phyloP scores from a whole-genome alignment of 2,329 filamentous ascomycete species.

The Paecilomyces niveus region DNA sequence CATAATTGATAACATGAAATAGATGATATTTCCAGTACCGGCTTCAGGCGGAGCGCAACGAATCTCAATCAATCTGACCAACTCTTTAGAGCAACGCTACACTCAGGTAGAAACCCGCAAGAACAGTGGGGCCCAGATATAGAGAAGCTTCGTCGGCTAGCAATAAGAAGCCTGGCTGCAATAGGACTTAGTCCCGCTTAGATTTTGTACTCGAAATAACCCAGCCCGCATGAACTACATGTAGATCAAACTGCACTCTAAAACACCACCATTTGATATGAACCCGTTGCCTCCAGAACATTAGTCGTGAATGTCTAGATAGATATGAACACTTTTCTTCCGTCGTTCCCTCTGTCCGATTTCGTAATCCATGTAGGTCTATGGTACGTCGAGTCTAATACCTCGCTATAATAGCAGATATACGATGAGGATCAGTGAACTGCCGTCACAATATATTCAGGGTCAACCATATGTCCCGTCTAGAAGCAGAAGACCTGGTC shows the following conservation, averaged over 20 bases:
- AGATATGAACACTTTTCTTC: neutral
- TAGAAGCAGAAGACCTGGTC: slow-evolving; percentile 98
- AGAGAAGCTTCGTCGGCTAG: no score
- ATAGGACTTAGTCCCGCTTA: no score
- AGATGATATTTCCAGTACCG: no score
- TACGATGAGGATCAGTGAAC: neutral
- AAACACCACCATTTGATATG: neutral
- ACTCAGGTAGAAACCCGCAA: no score
- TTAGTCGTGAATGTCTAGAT: neutral
- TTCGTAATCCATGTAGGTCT: neutral
- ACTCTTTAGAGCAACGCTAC: no score
- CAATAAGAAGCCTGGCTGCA: no score
- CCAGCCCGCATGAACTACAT: neutral
- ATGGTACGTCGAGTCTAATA: neutral
- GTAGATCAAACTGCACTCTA: neutral
- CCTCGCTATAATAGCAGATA: neutral
- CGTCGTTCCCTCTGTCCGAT: neutral
- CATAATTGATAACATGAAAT: no score
- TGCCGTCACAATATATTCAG: neutral
- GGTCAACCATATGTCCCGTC: slow-evolving; percentile 10
- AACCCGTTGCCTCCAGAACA: neutral
- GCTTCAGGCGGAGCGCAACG: no score
- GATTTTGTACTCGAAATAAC: no score
- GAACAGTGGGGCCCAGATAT: no score
- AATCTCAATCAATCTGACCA: no score